A percentile compares a stretch with the other conserved stretches of the same genome.
These are phyloP conservation scores for Vitis cinerea DNA, from an alignment of 164 flowering plant genomes.

Conservation along the genomic window DNA sequence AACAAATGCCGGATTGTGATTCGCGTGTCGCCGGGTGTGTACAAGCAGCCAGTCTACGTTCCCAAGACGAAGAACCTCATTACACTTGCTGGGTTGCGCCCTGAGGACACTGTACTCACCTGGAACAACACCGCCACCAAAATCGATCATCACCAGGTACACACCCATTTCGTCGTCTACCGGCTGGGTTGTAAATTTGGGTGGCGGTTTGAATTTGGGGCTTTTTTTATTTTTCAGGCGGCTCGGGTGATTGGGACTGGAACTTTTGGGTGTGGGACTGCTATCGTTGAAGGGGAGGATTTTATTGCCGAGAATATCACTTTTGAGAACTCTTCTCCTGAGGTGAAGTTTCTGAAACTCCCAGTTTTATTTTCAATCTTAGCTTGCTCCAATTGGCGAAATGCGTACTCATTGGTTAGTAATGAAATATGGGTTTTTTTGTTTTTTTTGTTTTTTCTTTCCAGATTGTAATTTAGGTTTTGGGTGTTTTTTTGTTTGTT, in stretches of 20 bases:
- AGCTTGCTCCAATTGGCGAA: neutral
- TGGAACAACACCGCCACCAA: slow-evolving; percentile 90
- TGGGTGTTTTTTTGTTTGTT: neutral
- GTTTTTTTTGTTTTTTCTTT: neutral
- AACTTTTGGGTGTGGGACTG: slow-evolving; percentile 87
- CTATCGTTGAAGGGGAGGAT: slow-evolving; percentile 91
- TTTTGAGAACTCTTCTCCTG: slow-evolving; percentile 89
- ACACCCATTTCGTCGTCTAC: neutral
- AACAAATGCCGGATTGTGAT: slow-evolving; percentile 69
- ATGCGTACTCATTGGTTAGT: neutral
- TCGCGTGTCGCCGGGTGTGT: slow-evolving; percentile 72
- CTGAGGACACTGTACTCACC: slow-evolving; percentile 68
- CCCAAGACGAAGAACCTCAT: slow-evolving; percentile 92
- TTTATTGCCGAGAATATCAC: slow-evolving; percentile 95
- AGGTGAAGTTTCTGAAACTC: slow-evolving; percentile 35
- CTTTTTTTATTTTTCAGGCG: slow-evolving; percentile 28
- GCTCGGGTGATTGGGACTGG: slow-evolving; percentile 86
- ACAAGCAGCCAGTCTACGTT: slow-evolving; percentile 79
- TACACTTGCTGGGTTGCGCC: slow-evolving; percentile 66
- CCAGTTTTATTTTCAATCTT: neutral
- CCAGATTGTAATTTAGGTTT: neutral
- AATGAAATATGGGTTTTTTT: neutral
- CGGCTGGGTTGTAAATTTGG: slow-evolving; percentile 4
- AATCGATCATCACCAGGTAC: slow-evolving; percentile 88
- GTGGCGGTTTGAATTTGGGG: slow-evolving; percentile 1